Base-by-base conservation (phyloP, 1,139 yeast species). In the Blastobotrys apis region DNA sequence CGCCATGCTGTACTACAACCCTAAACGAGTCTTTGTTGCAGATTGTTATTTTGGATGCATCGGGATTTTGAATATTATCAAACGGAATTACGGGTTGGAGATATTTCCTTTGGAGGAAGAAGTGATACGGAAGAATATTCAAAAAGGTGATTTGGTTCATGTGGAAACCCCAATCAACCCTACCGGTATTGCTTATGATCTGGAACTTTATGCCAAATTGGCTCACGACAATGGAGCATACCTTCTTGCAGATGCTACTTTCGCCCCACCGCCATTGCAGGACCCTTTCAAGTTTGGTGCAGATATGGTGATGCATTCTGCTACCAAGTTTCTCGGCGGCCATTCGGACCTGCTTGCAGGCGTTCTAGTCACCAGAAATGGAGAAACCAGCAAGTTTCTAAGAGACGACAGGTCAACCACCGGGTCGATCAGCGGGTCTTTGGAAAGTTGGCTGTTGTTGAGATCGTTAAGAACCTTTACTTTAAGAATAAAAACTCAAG, bases 311-410 rank as follows among this genome's bases (percentile, higher is more conserved):
- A 69, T 90, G 78, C 96, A 88, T 65, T 85, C 95, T 1, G 95
- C 90, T 1, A 86, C 96, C 2, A 88, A 88, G 62, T 90, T 80
- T 65, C 81, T 87, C 60, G 96, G 95, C 30, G 97, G 97, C 17
- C 96, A 88, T 63, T 84, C 95, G n/a, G 97, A 90, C 63, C 67
- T 87, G 43, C 70, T 90, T 38, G 90, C 95, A 3, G 97, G 97
- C 17, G 72, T 83, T 9, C 67, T 88, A 30, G 78, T 80, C 10
- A 80, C 84, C 10, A 79, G 81, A 60, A 77, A 78, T 49, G 56
- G 59, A 6, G 67, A 68, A 1, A 69, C 71, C 5, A 73, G 74
- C 48, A 55, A 67, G 13, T 60, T 67, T 37, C 68, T 90, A 51
- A 63, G 72, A 8, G 62, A 60, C 0, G 96, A 88, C 56, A 72